A percentile compares a stretch with the other conserved stretches of the same genome.
These are phyloP conservation scores for Canavalia gladiata DNA, from an alignment of 306 rosid species.

Conservation along the genomic window DNA sequence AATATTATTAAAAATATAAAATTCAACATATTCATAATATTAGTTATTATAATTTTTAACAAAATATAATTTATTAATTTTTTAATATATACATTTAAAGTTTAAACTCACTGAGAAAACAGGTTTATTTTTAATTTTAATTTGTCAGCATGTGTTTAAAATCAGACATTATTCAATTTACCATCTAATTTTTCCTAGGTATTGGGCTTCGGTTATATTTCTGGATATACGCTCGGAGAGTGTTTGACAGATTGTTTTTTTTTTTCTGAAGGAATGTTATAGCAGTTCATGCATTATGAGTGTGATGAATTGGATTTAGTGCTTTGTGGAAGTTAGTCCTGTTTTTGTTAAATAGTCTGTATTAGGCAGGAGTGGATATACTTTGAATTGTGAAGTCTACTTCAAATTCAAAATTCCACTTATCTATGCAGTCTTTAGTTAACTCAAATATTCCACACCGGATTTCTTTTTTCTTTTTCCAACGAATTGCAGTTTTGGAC, in stretches of 20 bases:
- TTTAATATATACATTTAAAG: too few species aligned
- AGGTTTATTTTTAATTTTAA: too few species aligned
- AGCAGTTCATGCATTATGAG: too few species aligned
- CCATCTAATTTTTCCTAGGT: slow-evolving; percentile 7
- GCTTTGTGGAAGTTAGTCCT: slow-evolving; percentile 32
- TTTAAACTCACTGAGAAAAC: too few species aligned
- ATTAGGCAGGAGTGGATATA: slow-evolving; percentile 17
- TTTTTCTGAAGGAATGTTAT: too few species aligned
- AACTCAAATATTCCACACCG: background rate
- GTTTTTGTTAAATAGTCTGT: slow-evolving; percentile 34
- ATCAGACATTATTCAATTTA: too few species aligned
- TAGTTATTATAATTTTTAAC: too few species aligned
- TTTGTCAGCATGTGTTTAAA: too few species aligned
- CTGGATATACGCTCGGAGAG: background rate
- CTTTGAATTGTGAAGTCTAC: background rate
- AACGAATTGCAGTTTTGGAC: slow-evolving; percentile 19
- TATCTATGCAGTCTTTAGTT: background rate
- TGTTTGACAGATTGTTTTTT: slow-evolving; percentile 4
- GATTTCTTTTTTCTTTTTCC: background rate
- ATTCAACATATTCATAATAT: too few species aligned
- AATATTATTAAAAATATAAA: too few species aligned
- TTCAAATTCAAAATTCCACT: slow-evolving; percentile 21
- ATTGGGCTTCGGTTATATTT: background rate
- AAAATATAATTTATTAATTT: too few species aligned
- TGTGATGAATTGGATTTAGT: slow-evolving; percentile 25